Percentiles rank a stretch among this genome's conserved stretches.
These are phyloP conservation scores for Microdochium bolleyi DNA, from an alignment of 2,329 filamentous ascomycete genomes.

Conservation along the genomic window DNA sequence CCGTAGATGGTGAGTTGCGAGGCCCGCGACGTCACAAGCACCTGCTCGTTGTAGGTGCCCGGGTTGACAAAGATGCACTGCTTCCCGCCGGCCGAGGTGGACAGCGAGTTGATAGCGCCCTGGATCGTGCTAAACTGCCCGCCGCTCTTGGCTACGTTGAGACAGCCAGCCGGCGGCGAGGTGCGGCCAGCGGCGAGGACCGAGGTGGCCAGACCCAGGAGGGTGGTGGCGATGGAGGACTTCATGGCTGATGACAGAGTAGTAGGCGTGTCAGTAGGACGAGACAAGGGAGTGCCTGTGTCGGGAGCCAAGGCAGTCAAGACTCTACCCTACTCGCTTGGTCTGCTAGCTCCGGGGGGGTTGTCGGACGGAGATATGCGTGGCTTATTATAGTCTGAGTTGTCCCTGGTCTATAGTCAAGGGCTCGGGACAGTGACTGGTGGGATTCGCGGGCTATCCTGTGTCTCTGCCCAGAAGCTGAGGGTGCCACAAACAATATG, in stretches of 20 bases:
- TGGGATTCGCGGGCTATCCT: no score
- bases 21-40: conserved; percentile 38
- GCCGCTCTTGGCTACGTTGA: conserved; percentile 36
- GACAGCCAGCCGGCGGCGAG: conserved; percentile 36
- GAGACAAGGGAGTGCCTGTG: neutral
- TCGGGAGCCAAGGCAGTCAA: neutral
- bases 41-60: conserved; percentile 55
- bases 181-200: conserved; percentile 24
- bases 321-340: neutral
- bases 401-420: no score
- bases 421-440: no score
- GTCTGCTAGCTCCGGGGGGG: no score
- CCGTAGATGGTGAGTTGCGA: conserved; percentile 50
- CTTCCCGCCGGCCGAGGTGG: conserved; percentile 34
- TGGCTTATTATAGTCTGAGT: no score
- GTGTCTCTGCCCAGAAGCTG: no score
- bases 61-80: conserved; percentile 56
- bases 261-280: neutral
- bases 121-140: conserved; percentile 33
- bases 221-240: conserved; percentile 1
- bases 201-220: conserved; percentile 6
- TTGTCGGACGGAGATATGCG: no score
- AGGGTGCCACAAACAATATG: no score
- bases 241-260: neutral
- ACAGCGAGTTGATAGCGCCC: conserved; percentile 49